These are phyloP conservation scores for Beta corolliflora DNA, from an alignment of 179 eudicot species.

Conservation along the genomic window DNA sequence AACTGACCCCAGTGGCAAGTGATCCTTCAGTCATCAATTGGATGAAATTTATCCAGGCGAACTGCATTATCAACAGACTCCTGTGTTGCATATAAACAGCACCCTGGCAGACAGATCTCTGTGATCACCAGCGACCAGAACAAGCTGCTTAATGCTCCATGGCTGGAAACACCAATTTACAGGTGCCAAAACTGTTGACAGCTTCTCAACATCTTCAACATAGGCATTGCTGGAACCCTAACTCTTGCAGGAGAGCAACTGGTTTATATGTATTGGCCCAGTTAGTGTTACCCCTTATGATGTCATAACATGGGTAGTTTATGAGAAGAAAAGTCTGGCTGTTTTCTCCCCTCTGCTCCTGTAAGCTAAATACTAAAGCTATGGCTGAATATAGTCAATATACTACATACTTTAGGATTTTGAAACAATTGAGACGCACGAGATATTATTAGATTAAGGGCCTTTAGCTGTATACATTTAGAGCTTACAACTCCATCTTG, in stretches of 20 bases:
- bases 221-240: neutral
- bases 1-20: too few relatives aligned
- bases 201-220: neutral
- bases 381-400: too few relatives aligned
- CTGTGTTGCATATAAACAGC: too few relatives aligned
- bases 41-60: too few relatives aligned
- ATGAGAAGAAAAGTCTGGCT: neutral
- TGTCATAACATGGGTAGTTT: neutral
- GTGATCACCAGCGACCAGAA: too few relatives aligned
- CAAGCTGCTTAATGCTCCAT: neutral
- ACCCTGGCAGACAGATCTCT: too few relatives aligned
- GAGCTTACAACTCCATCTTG: neutral
- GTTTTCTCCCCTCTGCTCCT: neutral
- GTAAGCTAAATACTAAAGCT: too few relatives aligned
- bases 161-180: neutral
- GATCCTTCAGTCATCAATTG: too few relatives aligned
- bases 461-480: neutral
- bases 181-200: neutral
- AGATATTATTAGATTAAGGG: neutral
- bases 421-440: neutral
- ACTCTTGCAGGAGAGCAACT: neutral
- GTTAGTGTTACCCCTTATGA: neutral
- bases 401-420: neutral
- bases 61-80: too few relatives aligned
- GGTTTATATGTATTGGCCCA: neutral